Percentiles rank a stretch among this genome's conserved stretches.
Evolutionary conservation across 176 grass and related monocot genomes (phyloP).

Genomic region (Paspalum vaginatum): DNA sequence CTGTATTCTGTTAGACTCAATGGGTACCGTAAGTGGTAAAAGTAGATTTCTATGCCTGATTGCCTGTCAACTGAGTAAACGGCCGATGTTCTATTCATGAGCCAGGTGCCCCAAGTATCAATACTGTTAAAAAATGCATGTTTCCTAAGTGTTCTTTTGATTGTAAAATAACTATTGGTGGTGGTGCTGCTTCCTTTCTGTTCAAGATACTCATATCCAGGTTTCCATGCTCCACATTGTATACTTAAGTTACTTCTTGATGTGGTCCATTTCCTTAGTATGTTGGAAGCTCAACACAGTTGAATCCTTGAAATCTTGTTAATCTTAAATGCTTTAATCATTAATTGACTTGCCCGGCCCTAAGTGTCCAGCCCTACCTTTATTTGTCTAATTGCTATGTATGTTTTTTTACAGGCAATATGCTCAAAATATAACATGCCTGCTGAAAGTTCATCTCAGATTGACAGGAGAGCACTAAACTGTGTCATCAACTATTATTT

Average conservation of each 20-base stretch:
- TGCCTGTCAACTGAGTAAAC: background rate
- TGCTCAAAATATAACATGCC: constrained; percentile 52
- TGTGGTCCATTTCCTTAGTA: constrained; percentile 3
- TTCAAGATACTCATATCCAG: background rate
- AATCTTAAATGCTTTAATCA: background rate
- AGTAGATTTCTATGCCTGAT: background rate
- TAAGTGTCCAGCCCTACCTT: constrained; percentile 3
- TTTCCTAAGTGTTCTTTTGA: constrained; percentile 5
- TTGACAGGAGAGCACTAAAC: constrained; percentile 51
- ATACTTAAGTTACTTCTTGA: background rate
- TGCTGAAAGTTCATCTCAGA: constrained; percentile 49
- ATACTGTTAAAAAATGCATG: background rate
- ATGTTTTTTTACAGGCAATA: constrained; percentile 47
- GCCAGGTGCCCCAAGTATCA: background rate
- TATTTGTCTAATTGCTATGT: constrained; percentile 9
- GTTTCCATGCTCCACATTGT: background rate
- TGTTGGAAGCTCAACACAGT: background rate
- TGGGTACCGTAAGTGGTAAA: background rate
- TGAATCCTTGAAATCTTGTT: constrained; percentile 5
- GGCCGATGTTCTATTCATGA: background rate
- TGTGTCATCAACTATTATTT: constrained; percentile 59
- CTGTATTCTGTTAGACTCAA: constrained; percentile 1
- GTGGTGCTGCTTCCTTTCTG: background rate
- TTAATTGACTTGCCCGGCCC: background rate
- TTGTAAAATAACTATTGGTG: constrained; percentile 7